Evolutionary conservation across 2,329 filamentous ascomycete species (phyloP).

Genomic region (Metarhizium brunneum): DNA sequence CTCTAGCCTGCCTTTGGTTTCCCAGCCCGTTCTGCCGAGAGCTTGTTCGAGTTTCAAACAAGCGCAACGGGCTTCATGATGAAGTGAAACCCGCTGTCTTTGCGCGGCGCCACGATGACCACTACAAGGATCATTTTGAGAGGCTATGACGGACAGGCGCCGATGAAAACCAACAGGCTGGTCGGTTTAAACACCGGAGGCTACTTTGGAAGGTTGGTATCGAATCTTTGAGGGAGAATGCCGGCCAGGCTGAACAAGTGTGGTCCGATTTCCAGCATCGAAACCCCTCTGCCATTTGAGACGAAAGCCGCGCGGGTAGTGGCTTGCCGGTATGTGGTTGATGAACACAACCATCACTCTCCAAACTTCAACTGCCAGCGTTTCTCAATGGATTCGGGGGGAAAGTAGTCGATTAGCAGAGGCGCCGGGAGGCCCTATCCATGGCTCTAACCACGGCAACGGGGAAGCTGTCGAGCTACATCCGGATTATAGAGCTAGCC

Average conservation of each 20-base stretch:
- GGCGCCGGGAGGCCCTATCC: neutral
- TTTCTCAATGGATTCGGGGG: too few relatives aligned
- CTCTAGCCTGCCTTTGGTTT: neutral
- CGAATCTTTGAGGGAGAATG: neutral
- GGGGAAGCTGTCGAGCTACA: neutral
- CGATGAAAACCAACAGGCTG: neutral
- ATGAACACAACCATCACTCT: neutral
- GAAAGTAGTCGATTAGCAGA: neutral
- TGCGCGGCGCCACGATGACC: neutral
- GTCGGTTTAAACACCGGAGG: neutral
- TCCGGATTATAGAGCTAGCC: slow-evolving; percentile 43
- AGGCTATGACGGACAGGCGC: neutral
- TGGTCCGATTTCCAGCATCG: neutral
- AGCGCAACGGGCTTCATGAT: too few relatives aligned
- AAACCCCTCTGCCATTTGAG: neutral
- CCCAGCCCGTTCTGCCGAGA: neutral
- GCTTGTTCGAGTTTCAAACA: neutral
- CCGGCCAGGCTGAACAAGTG: neutral
- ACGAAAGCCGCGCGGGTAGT: neutral
- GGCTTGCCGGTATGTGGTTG: neutral
- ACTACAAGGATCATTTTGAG: neutral
- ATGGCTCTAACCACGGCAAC: neutral
- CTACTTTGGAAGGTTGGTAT: neutral
- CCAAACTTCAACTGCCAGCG: neutral
- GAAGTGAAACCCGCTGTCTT: neutral